phyloP scores from a whole-genome alignment of 2,329 filamentous ascomycete genomes.

The Aspergillus pseudonomiae region DNA sequence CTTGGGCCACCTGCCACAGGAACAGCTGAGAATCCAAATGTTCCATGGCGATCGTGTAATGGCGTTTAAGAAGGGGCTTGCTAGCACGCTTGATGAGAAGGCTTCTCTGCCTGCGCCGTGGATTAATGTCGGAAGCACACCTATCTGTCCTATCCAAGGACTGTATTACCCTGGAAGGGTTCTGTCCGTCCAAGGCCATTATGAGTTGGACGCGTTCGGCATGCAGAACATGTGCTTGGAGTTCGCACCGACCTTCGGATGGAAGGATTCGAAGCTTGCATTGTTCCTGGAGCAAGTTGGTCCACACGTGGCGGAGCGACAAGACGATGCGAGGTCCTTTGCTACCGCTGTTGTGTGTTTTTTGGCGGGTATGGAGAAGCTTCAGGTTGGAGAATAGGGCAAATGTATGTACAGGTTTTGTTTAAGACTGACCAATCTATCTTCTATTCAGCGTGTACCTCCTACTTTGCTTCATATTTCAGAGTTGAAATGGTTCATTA shows the following conservation, averaged over 20 bases:
- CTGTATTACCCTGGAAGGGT: slow-evolving; percentile 32
- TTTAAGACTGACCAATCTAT: background rate
- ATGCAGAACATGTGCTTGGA: slow-evolving; percentile 29
- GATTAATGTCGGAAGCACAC: slow-evolving; percentile 33
- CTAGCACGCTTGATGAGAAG: background rate
- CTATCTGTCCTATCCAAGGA: slow-evolving; percentile 32
- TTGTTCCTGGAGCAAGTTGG: background rate
- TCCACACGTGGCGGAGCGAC: background rate
- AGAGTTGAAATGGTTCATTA: background rate
- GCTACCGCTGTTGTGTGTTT: slow-evolving; percentile 1
- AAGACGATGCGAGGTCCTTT: background rate
- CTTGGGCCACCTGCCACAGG: background rate
- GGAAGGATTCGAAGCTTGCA: slow-evolving; percentile 17
- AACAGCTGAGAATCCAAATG: slow-evolving; percentile 31
- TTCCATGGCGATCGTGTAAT: slow-evolving; percentile 36
- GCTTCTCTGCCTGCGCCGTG: slow-evolving; percentile 28
- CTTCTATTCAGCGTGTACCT: background rate
- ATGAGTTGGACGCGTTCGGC: slow-evolving; percentile 33
- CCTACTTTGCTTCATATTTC: background rate
- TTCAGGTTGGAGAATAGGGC: background rate
- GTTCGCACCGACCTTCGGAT: slow-evolving; percentile 26
- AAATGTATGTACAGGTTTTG: background rate
- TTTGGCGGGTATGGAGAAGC: background rate
- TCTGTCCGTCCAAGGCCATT: slow-evolving; percentile 38
- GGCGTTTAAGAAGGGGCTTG: slow-evolving; percentile 9